Conservation (phyloP, 2,329 filamentous ascomycete species). For the Furcasterigmium furcatum region DNA sequence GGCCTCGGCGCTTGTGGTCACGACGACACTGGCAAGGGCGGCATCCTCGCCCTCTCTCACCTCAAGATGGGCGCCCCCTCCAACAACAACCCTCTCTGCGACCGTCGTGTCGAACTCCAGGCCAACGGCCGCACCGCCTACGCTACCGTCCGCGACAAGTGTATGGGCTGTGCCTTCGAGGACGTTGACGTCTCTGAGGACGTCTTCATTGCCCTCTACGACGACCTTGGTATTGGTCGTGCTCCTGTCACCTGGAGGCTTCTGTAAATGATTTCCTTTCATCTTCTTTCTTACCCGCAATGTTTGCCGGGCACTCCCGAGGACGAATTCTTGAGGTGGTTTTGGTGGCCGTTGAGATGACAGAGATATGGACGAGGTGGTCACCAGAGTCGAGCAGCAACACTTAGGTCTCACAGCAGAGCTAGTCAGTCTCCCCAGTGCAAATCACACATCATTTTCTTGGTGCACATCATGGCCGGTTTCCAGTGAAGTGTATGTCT, state of each 20-base stretch:
- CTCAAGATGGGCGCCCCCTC: constrained; percentile 9
- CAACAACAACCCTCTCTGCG: constrained; percentile 10
- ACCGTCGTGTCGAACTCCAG: background rate
- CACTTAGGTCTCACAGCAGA: too few species aligned
- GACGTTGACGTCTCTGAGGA: constrained; percentile 8
- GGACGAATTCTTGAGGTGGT: too few species aligned
- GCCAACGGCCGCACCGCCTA: constrained; percentile 1
- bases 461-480: too few species aligned
- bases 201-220: constrained; percentile 5
- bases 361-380: too few species aligned
- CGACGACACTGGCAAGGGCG: constrained; percentile 1
- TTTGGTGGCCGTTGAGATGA: too few species aligned
- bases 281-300: background rate
- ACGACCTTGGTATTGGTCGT: constrained; percentile 4
- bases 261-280: background rate
- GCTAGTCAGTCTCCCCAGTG: too few species aligned
- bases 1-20: constrained; percentile 8
- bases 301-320: background rate
- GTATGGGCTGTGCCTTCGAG: constrained; percentile 5
- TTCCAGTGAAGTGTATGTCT: too few species aligned
- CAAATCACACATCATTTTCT: too few species aligned
- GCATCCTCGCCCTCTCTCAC: constrained; percentile 9
- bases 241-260: constrained; percentile 41
- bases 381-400: too few species aligned
- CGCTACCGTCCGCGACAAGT: constrained; percentile 9